These are phyloP conservation scores for Cladobotryum mycophilum DNA, from an alignment of 2,329 filamentous ascomycete species.

Conservation along the genomic window DNA sequence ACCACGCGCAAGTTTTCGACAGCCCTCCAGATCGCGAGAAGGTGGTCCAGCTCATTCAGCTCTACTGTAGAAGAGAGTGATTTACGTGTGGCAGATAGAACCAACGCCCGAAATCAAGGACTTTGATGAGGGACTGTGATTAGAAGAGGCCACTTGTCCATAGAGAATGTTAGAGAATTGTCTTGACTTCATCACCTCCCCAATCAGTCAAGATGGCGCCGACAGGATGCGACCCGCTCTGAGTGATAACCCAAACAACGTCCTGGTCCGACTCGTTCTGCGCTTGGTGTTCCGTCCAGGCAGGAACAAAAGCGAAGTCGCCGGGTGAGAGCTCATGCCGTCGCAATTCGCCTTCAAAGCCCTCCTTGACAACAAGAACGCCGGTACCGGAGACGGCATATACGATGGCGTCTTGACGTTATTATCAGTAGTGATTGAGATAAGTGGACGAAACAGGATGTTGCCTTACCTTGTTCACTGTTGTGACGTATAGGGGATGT, in stretches of 20 bases:
- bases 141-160: constrained; percentile 3
- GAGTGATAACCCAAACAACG: constrained; percentile 59
- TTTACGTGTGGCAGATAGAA: constrained; percentile 1
- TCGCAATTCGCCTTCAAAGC: constrained; percentile 44
- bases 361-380: constrained; percentile 51
- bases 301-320: constrained; percentile 65
- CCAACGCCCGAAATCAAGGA: constrained; percentile 1
- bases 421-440: constrained; percentile 6
- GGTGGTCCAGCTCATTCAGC: constrained; percentile 24
- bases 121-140: background rate
- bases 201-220: constrained; percentile 59
- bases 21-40: constrained; percentile 20
- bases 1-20: constrained; percentile 60
- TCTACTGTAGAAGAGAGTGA: constrained; percentile 18
- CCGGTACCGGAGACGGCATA: constrained; percentile 58
- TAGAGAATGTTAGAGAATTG: constrained; percentile 10
- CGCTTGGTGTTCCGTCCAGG: constrained; percentile 65
- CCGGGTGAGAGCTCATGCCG: constrained; percentile 53
- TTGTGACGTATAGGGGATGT: constrained; percentile 62
- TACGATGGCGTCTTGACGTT: constrained; percentile 55
- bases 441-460: constrained; percentile 1
- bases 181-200: constrained; percentile 42
- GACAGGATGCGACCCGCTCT: constrained; percentile 54
- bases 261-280: constrained; percentile 58
- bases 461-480: constrained; percentile 54